Percentiles rank a stretch among this genome's conserved stretches.
Conservation (phyloP, 148 eudicot genomes). For the Persicaria maculosa region DNA sequence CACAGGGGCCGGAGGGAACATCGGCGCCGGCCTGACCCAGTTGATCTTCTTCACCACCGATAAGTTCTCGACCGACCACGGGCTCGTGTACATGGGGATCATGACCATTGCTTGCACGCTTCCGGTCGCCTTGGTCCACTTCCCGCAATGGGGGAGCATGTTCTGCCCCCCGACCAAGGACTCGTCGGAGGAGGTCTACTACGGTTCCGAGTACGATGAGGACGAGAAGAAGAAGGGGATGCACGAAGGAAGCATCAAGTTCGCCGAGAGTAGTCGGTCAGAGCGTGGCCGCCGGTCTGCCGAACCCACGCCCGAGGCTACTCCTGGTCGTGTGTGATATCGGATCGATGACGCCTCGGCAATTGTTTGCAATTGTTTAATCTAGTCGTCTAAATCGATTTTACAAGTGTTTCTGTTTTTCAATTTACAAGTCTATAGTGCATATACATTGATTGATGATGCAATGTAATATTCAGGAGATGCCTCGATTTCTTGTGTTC, state of each 20-base stretch:
- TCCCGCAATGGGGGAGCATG: constrained; percentile 54
- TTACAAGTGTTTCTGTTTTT: too few relatives aligned
- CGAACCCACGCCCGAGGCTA: constrained; percentile 11
- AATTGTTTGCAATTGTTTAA: too few relatives aligned
- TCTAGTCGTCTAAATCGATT: too few relatives aligned
- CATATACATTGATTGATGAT: too few relatives aligned
- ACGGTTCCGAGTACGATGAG: constrained; percentile 22
- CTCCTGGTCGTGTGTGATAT: constrained; percentile 15
- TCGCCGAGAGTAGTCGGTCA: constrained; percentile 32
- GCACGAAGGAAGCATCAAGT: constrained; percentile 30
- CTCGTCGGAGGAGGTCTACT: constrained; percentile 28
- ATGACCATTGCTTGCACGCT: constrained; percentile 33
- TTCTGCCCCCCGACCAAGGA: constrained; percentile 22
- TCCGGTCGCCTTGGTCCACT: constrained; percentile 33
- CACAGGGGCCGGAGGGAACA: constrained; percentile 37
- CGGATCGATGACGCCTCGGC: too few relatives aligned
- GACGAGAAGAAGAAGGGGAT: constrained; percentile 30
- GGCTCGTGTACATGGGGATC: constrained; percentile 33
- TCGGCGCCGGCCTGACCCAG: constrained; percentile 43
- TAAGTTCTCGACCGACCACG: constrained; percentile 24
- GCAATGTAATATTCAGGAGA: too few relatives aligned
- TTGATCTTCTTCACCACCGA: constrained; percentile 25
- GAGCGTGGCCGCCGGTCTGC: constrained; percentile 30
- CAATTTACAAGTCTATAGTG: too few relatives aligned
- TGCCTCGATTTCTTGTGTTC: too few relatives aligned